phyloP scores from a whole-genome alignment of 1,284 basidiomycete species.

The Pseudozyma pruni region DNA sequence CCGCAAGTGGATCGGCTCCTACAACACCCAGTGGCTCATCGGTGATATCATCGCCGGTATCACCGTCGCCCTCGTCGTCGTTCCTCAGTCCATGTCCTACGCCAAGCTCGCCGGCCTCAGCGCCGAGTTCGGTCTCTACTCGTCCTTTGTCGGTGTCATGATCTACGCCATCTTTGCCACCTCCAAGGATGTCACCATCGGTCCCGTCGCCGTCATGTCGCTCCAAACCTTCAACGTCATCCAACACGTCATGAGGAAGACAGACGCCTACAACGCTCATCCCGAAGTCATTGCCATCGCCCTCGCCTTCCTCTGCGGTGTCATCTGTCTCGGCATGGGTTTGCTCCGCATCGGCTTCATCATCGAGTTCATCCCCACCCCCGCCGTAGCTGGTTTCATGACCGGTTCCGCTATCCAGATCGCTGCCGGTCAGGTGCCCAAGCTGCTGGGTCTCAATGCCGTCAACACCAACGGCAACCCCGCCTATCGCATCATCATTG shows the following conservation, averaged over 20 bases:
- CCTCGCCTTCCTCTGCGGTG: conserved; percentile 87
- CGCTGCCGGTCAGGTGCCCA: conserved; percentile 64
- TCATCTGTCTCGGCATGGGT: conserved; percentile 91
- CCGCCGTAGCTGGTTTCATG: conserved; percentile 88
- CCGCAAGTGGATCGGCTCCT: conserved; percentile 67
- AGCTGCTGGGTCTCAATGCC: conserved; percentile 58
- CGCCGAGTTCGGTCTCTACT: conserved; percentile 91
- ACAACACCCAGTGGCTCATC: conserved; percentile 66
- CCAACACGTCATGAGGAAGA: conserved; percentile 32
- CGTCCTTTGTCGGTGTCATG: conserved; percentile 88
- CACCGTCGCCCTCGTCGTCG: conserved; percentile 68
- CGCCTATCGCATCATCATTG: conserved; percentile 89
- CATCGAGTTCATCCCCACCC: conserved; percentile 91
- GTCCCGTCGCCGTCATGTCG: conserved; percentile 85
- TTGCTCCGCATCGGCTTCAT: conserved; percentile 93
- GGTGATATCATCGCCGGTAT: conserved; percentile 69
- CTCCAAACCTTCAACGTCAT: conserved; percentile 79
- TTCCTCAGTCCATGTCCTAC: conserved; percentile 71
- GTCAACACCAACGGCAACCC: conserved; percentile 68
- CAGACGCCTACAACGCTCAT: conserved; percentile 19
- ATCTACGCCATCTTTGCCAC: conserved; percentile 72
- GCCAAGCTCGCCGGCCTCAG: conserved; percentile 83
- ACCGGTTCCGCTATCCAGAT: conserved; percentile 69
- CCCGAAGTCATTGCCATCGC: conserved; percentile 82
- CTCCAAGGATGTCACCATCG: conserved; percentile 68